phyloP scores from a whole-genome alignment of 805 yeast genomes.

The Monosporozyma aerobia region DNA sequence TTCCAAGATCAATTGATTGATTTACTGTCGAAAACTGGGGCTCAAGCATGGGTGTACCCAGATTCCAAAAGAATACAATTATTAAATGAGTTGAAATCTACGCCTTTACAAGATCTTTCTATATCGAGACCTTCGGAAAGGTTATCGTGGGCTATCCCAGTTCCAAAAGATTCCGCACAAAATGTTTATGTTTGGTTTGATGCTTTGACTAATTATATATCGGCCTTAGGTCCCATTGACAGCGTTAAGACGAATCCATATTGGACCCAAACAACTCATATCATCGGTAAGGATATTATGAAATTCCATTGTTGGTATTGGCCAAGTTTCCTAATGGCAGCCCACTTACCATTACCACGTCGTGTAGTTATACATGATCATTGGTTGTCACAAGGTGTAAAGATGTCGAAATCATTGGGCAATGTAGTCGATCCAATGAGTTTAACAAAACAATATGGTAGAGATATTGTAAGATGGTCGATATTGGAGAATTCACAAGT shows the following conservation, averaged over 20 bases:
- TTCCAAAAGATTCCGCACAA: constrained; percentile 72
- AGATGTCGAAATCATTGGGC: constrained; percentile 90
- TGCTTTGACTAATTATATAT: constrained; percentile 77
- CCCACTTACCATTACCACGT: constrained; percentile 58
- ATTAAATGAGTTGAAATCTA: constrained; percentile 44
- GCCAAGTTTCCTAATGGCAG: constrained; percentile 88
- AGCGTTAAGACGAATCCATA: constrained; percentile 2
- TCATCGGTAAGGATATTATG: constrained; percentile 86
- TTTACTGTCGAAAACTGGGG: constrained; percentile 36
- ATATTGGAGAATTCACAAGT: constrained; percentile 67
- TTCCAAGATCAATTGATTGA: constrained; percentile 48
- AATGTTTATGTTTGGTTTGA: constrained; percentile 95
- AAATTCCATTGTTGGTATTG: constrained; percentile 87
- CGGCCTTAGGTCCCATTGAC: constrained; percentile 56
- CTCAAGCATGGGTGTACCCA: constrained; percentile 57
- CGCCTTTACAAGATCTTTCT: constrained; percentile 58
- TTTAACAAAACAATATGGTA: constrained; percentile 53
- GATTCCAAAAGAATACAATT: constrained; percentile 43
- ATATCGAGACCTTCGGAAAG: constrained; percentile 76
- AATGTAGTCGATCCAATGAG: constrained; percentile 87
- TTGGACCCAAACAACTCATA: constrained; percentile 48
- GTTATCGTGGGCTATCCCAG: constrained; percentile 81
- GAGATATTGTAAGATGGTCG: constrained; percentile 67
- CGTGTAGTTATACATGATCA: constrained; percentile 86
- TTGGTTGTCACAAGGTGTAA: constrained; percentile 82